phyloP scores from a whole-genome alignment of 1,284 basidiomycete species.

The Cutaneotrichosporon dermatis region DNA sequence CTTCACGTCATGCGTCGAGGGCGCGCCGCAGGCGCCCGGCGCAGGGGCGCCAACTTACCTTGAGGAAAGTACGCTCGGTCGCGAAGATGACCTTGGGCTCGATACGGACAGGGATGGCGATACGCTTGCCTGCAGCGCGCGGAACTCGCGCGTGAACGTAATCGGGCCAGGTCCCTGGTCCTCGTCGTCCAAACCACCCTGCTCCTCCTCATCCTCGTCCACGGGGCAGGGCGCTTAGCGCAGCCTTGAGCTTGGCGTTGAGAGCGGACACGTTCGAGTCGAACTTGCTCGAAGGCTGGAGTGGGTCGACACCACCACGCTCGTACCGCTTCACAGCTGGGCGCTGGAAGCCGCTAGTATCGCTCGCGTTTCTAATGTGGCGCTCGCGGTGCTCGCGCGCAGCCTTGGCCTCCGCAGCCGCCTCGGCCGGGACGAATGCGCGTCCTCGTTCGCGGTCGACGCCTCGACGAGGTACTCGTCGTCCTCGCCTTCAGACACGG shows the following conservation, averaged over 20 bases:
- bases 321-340: conserved; percentile 34
- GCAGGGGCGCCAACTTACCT: conserved; percentile 37
- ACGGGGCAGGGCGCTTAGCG: conserved; percentile 48
- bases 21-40: too few relatives aligned
- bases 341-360: conserved; percentile 16
- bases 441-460: conserved; percentile 60
- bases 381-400: conserved; percentile 78
- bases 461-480: conserved; percentile 67
- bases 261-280: conserved; percentile 58
- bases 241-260: conserved; percentile 56
- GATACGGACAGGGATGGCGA: conserved; percentile 85
- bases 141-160: conserved; percentile 66
- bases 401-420: conserved; percentile 71
- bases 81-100: conserved; percentile 96
- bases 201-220: conserved; percentile 47
- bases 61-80: conserved; percentile 63
- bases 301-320: conserved; percentile 67
- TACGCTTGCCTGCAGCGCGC: conserved; percentile 76
- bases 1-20: too few relatives aligned
- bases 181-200: conserved; percentile 35
- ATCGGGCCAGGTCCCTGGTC: conserved; percentile 21
- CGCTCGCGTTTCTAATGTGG: conserved; percentile 52
- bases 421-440: conserved; percentile 62
- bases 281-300: conserved; percentile 72
- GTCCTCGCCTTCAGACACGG: conserved; percentile 79